Percentiles rank a stretch among this genome's conserved stretches.
These are phyloP conservation scores for Dinochytrium kinnereticum DNA, from an alignment of 371 early-diverging fungal genomes.

Conservation along the genomic window DNA sequence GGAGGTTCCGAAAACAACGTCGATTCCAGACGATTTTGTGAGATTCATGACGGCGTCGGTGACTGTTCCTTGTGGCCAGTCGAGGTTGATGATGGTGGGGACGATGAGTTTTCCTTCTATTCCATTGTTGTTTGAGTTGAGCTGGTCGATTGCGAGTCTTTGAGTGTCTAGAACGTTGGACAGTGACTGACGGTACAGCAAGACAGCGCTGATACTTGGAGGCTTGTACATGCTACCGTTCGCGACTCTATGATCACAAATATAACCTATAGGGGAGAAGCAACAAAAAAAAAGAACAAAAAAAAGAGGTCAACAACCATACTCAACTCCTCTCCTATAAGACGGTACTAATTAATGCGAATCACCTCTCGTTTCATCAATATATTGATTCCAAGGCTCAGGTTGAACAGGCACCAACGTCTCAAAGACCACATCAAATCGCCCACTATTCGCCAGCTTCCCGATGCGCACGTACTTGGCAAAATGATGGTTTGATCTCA, in stretches of 20 bases:
- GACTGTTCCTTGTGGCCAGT: background rate
- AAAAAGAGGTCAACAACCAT: background rate
- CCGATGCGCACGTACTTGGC: constrained; percentile 20
- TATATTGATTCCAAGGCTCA: constrained; percentile 25
- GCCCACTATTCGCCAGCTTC: background rate
- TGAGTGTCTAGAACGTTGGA: constrained; percentile 14
- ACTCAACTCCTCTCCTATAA: too few species aligned
- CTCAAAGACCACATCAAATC: constrained; percentile 15
- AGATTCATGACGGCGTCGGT: background rate
- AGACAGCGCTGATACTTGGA: constrained; percentile 4
- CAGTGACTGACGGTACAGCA: background rate
- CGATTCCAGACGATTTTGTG: background rate
- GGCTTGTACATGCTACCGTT: constrained; percentile 5
- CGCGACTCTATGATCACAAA: background rate
- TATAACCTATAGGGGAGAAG: background rate
- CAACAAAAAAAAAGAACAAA: too few species aligned
- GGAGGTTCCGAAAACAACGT: constrained; percentile 3
- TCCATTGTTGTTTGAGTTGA: constrained; percentile 3
- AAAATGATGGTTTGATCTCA: constrained; percentile 20
- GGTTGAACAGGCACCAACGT: constrained; percentile 8
- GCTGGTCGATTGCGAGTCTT: constrained; percentile 7
- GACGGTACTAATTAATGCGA: too few species aligned
- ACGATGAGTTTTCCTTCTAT: constrained; percentile 13
- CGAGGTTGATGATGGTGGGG: constrained; percentile 14
- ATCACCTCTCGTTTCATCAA: constrained; percentile 6